Evolutionary conservation across 1,284 basidiomycete species (phyloP).

Genomic region (Vanrija pseudolonga): DNA sequence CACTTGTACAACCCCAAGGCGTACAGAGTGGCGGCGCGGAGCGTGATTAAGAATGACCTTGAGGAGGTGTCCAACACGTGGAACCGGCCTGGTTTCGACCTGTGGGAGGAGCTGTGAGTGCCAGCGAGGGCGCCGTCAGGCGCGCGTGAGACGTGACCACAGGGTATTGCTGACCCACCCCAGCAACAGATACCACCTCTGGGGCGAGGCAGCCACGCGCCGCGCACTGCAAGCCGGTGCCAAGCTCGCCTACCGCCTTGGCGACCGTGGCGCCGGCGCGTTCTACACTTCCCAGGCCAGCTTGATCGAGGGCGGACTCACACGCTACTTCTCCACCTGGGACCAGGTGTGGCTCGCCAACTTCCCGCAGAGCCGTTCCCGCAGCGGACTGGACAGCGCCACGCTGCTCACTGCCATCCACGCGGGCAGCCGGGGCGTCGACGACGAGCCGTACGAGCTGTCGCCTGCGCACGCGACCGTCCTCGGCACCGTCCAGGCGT

Average conservation of each 20-base stretch:
- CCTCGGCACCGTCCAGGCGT: slow-evolving; percentile 42
- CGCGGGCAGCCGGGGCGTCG: slow-evolving; percentile 22
- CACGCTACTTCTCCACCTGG: too few relatives aligned
- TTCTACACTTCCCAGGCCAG: slow-evolving; percentile 45
- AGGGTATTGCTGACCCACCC: background rate
- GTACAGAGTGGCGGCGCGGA: slow-evolving; percentile 14
- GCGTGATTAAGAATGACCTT: slow-evolving; percentile 53
- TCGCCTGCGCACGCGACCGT: slow-evolving; percentile 26
- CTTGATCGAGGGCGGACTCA: background rate
- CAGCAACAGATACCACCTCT: slow-evolving; percentile 51
- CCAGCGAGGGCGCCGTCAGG: background rate
- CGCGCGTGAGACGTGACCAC: too few relatives aligned
- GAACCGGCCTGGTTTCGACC: slow-evolving; percentile 46
- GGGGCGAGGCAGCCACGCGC: slow-evolving; percentile 47
- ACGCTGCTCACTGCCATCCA: slow-evolving; percentile 49
- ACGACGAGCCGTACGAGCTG: slow-evolving; percentile 10
- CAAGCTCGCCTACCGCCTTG: slow-evolving; percentile 39
- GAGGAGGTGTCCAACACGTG: slow-evolving; percentile 51
- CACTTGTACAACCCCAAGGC: slow-evolving; percentile 42
- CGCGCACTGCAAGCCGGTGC: slow-evolving; percentile 49
- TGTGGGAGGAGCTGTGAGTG: slow-evolving; percentile 46
- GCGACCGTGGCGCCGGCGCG: slow-evolving; percentile 39
- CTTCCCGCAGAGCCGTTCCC: slow-evolving; percentile 1
- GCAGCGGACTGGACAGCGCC: slow-evolving; percentile 47
- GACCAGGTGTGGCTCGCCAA: too few relatives aligned